Evolutionary conservation across 257 asterid species (phyloP), one percentile per base, ranked within the genome.

Genomic region (Cordia subcordata): DNA sequence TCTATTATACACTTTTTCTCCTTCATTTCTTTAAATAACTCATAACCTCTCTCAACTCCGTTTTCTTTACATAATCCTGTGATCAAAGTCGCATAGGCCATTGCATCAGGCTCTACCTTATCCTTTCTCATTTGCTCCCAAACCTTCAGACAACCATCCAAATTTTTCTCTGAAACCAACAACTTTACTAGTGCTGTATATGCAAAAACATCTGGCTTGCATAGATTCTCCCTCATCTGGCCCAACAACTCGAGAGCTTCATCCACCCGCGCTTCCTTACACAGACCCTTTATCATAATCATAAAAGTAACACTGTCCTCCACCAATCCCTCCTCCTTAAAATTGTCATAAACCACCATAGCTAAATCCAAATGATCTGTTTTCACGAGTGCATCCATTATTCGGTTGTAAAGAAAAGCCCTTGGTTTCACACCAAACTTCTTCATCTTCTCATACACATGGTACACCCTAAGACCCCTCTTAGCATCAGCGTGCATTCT

Each of bases 191-290:
- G 84, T 60, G 99, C 96, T 17, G 99, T 93, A 79, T 93, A 93
- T 1, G 97, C 99, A 78, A 93, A 93, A 37, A 93, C 91, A 54
- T 93, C 99, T n/a, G 99, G 99, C 64, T 81, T 93, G 78, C 96
- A 85, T 21, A 73, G 77, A 55, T 82, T 82, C 74, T 76, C 72
- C 78, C 95, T 84, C 99, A 89, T 89, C 72, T 53, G 79, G 61
- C 67, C 71, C 55, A 93, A 69, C 61, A 89, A 94, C 75, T 64
- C 81, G 65, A 85, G 65, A 60, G 67, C 84, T 75, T 72, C 89
- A 68, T 79, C 75, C 74, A 93, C 60, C 18, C 78, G 74, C 15
- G 94, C 90, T 8, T 81, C 82, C 76, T 74, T 86, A 61, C 99
- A 89, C 52, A 86, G 75, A 35, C 99, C 99, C 82, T 89, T 93